Percentiles rank a stretch among this genome's conserved stretches.
Evolutionary conservation across 495 filamentous ascomycete species (phyloP).

Genomic region (Trichoderma gamsii): DNA sequence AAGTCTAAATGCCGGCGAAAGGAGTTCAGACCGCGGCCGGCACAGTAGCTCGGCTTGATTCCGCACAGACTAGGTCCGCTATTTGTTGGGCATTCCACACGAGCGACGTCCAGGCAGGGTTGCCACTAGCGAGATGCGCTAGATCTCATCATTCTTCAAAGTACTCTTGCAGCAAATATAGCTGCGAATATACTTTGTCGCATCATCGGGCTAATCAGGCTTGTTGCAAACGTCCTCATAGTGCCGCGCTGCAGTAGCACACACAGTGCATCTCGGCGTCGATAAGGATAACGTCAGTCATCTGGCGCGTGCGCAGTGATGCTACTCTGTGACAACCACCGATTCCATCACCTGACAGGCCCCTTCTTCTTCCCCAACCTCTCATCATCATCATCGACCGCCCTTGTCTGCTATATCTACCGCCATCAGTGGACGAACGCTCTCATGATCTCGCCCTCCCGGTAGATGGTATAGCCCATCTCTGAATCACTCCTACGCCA

Average conservation of each 20-base stretch:
- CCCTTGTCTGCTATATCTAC: not conserved
- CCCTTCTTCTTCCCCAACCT: constrained; percentile 18
- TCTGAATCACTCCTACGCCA: constrained; percentile 21
- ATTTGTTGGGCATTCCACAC: not conserved
- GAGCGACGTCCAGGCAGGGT: not conserved
- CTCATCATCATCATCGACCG: not conserved
- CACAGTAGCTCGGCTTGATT: not conserved
- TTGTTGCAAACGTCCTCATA: not conserved
- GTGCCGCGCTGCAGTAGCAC: not conserved
- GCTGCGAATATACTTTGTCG: not conserved
- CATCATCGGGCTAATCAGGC: not conserved
- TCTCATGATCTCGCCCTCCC: constrained; percentile 21
- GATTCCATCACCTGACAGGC: constrained; percentile 11
- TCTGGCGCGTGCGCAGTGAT: constrained; percentile 6
- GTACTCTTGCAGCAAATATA: not conserved
- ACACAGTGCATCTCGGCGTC: not conserved
- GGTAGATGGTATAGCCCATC: constrained; percentile 25
- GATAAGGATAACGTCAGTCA: constrained; percentile 8
- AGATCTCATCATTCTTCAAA: not conserved
- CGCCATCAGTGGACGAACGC: not conserved
- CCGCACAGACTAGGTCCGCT: not conserved
- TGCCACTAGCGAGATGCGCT: not conserved
- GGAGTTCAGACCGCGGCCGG: not conserved
- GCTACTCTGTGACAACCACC: constrained; percentile 15
- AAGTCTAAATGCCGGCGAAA: constrained; percentile 3